Evolutionary conservation across 2,329 filamentous ascomycete genomes (phyloP), one percentile per base, ranked within the genome.

Genomic region (Calonectria pseudoreteaudii): DNA sequence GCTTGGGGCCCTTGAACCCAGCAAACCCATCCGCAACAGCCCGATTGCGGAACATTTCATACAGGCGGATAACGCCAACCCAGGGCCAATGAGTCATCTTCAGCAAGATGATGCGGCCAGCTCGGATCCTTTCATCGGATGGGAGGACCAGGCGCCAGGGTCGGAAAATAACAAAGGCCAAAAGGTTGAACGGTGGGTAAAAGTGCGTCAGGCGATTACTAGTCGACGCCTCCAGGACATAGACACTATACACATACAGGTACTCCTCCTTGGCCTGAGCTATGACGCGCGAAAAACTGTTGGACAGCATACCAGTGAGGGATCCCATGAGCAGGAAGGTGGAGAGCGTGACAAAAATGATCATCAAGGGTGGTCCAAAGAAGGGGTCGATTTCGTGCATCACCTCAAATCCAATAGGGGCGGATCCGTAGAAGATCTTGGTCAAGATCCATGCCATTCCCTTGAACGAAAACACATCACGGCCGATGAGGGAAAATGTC

Each of bases 341-440:
- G 53, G 93, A 95, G 80, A 96, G 87, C 30, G 90, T 93, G 75
- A 96, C 90, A 84, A 96, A 96, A 64, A 95, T 88, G 75, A 95
- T 88, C 90, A 92, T 92, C 69, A 92, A 84, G 7, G 90, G 90
- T 31, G 90, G 91, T 20, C 91, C 89, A 71, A 91, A 91, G 73
- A 91, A 84, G 26, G 86, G 87, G 76, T 91, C 89, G 70, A 92
- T 92, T 56, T 90, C 83, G 68, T 88, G 81, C 91, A 92, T 92
- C 71, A 92, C 87, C 74, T 92, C 91, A 80, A 96, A 95, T 56
- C 94, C 94, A 64, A 95, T 88, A 80, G 91, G 94, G 81, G 90
- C 93, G 23, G 92, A 93, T 14, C 94, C 94, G 81, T 95, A 95
- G 82, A 96, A 96, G 67, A 96, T 94, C 83, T 94, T 94, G 75